These are phyloP conservation scores for Paramecium biaurelia DNA, from an alignment of 73 alveolate genomes.

Conservation along the genomic window DNA sequence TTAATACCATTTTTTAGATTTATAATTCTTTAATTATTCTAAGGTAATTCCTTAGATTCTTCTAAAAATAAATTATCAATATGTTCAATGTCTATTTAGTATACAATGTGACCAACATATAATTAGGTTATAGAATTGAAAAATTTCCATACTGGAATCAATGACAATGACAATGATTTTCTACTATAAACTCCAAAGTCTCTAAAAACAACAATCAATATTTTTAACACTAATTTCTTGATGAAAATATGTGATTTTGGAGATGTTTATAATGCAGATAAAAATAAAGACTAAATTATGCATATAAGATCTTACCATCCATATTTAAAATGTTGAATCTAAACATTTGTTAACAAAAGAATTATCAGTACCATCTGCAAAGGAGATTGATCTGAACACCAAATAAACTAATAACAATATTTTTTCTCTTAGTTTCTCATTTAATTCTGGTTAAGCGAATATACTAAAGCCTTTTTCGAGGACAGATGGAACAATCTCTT, in stretches of 20 bases:
- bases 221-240: slow-evolving; percentile 45
- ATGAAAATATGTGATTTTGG: slow-evolving; percentile 56
- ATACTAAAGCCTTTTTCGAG: slow-evolving; percentile 32
- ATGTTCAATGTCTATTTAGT: slow-evolving; percentile 9
- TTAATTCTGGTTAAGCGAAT: slow-evolving; percentile 16
- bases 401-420: slow-evolving; percentile 46
- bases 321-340: slow-evolving; percentile 46
- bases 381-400: slow-evolving; percentile 50
- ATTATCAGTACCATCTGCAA: slow-evolving; percentile 61
- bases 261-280: slow-evolving; percentile 51
- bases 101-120: slow-evolving; percentile 40
- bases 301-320: slow-evolving; percentile 35
- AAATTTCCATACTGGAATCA: slow-evolving; percentile 57
- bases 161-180: slow-evolving; percentile 15
- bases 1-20: background rate
- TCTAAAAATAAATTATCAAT: slow-evolving; percentile 25
- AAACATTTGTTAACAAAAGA: slow-evolving; percentile 40
- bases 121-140: slow-evolving; percentile 36
- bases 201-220: slow-evolving; percentile 57
- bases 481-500: background rate
- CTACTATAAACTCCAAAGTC: slow-evolving; percentile 40
- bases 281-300: slow-evolving; percentile 1
- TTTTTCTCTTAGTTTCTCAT: slow-evolving; percentile 47
- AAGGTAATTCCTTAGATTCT: background rate
- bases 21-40: background rate